Evolutionary conservation across 2,329 filamentous ascomycete genomes (phyloP).

Genomic region (Pseudovirgaria hyperparasitica): DNA sequence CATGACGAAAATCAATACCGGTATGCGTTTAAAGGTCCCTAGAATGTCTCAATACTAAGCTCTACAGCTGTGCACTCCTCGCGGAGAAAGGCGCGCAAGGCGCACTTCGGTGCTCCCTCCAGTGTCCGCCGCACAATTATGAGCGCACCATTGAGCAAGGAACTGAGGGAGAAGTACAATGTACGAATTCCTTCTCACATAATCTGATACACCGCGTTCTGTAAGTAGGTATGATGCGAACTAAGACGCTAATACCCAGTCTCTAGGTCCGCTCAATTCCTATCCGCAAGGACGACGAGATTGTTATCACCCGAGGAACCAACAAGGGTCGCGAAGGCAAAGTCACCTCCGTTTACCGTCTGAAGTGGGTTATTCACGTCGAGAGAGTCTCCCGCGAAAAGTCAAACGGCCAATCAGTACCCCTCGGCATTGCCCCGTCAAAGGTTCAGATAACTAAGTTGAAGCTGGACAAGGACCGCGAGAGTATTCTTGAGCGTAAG

Average conservation of each 20-base stretch:
- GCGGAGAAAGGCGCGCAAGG: constrained; percentile 97
- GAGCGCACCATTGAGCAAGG: constrained; percentile 54
- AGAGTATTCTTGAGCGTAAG: not conserved
- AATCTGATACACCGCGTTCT: no score
- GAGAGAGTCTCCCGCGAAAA: constrained; percentile 96
- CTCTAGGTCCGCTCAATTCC: constrained; percentile 92
- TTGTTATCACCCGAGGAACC: constrained; percentile 78
- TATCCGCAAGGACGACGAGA: constrained; percentile 56
- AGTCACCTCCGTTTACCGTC: constrained; percentile 71
- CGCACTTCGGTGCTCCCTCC: constrained; percentile 92
- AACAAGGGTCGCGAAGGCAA: constrained; percentile 99
- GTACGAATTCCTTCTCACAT: constrained; percentile 39
- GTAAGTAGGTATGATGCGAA: no score
- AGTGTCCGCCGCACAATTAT: constrained; percentile 92
- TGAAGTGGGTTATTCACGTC: constrained; percentile 91
- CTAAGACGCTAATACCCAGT: no score
- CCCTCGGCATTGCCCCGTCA: constrained; percentile 86
- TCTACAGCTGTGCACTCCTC: constrained; percentile 50
- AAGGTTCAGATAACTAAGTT: constrained; percentile 98
- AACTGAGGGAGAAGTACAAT: constrained; percentile 98
- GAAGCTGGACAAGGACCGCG: constrained; percentile 70
- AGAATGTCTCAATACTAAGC: constrained; percentile 2
- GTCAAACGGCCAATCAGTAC: constrained; percentile 66
- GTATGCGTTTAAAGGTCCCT: constrained; percentile 29
- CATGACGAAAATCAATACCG: constrained; percentile 60